Base-by-base conservation (phyloP, 768 basidiomycete species). In the Cyclocybe aegerita region DNA sequence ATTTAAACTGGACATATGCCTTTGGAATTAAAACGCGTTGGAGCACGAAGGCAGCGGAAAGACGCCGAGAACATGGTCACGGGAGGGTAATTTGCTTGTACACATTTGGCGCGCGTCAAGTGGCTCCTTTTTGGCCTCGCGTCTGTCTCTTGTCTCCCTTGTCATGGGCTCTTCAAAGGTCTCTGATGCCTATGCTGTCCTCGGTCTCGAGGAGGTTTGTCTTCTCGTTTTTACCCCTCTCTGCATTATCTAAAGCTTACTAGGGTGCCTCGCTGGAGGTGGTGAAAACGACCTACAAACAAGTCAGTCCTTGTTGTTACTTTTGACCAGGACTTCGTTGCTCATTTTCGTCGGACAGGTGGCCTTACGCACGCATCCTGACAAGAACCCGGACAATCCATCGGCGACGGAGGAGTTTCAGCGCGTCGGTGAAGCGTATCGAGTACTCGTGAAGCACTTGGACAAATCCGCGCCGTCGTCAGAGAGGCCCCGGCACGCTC, bases 401-500 rank as follows among this genome's bases (percentile, higher is more conserved):
- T 71, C 76, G 56, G 88, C 86, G 40, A 89, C 88, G 35, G 74
- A 72, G 3, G 73, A 84, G 61, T 90, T 91, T 60, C 88, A 90
- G 66, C 68, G 72, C 45, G 64, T 92, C 39, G 77, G 84, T 51
- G 85, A 81, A 50, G 88, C 88, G 4, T 92, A 88, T 68, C 74
- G 77, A 40, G 62, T 78, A 30, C 72, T 90, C 23, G 64, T 80
- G 48, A 79, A 78, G 53, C 77, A 86, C 58, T 65, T 84, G 15
- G 77, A 82, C 8, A 59, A 71, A 11, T 58, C 46, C 50, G 32
- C 53, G 17, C 40, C 43, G 12, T 41, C 34, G 11, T 49, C 49
- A 5, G 42, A 37, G 30, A 40, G 45, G 7, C 50, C 53, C 23
- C 46, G 44, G 10, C 9, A 14, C 11, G 14, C 30, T 14, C 37